A percentile compares a stretch with the other conserved stretches of the same genome.
Evolutionary conservation across 31 red algal genomes (phyloP).

Genomic region (Odonthalia washingtoniensis): DNA sequence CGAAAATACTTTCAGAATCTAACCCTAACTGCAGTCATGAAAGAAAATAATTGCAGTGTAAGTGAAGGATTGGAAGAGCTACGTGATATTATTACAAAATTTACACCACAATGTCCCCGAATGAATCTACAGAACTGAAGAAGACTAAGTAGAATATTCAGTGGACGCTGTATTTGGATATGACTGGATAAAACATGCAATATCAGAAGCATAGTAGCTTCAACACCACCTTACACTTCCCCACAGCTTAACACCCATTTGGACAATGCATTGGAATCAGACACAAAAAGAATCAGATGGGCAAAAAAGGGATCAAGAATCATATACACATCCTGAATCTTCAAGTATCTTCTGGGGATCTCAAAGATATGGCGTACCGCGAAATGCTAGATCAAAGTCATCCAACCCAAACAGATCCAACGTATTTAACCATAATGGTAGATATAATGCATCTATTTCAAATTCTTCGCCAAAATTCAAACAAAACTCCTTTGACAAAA

Average conservation of each 20-base stretch:
- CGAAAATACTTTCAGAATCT: background rate
- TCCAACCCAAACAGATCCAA: background rate
- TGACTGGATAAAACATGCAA: background rate
- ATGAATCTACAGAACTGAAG: background rate
- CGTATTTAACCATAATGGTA: background rate
- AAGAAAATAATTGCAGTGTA: background rate
- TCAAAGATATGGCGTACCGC: too few species aligned
- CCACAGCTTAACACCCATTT: background rate
- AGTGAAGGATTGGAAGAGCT: too few species aligned
- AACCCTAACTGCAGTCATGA: background rate
- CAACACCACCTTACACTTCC: background rate
- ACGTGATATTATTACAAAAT: too few species aligned
- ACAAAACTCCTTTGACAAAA: background rate
- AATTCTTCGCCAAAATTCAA: background rate
- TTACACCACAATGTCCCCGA: background rate
- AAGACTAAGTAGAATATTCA: background rate
- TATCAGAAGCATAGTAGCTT: background rate
- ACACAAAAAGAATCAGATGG: background rate
- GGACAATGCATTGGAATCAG: background rate
- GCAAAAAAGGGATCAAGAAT: too few species aligned
- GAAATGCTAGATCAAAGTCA: too few species aligned
- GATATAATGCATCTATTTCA: background rate
- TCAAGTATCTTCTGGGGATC: too few species aligned
- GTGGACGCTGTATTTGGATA: background rate
- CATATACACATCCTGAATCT: too few species aligned